phyloP scores from a whole-genome alignment of 768 basidiomycete species.

The Harrya chromipes region DNA sequence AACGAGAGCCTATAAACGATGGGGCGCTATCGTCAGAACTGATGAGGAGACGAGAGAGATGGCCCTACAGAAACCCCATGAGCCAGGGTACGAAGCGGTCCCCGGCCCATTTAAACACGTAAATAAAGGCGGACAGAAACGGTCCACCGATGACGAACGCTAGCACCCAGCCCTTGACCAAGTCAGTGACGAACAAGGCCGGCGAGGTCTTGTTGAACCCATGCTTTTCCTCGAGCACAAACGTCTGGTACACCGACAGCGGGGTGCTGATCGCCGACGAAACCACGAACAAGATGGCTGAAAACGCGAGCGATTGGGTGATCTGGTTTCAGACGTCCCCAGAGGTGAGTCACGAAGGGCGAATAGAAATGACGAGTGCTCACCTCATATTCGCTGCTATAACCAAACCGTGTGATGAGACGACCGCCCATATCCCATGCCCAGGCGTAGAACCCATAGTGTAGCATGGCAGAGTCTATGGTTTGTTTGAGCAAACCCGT shows the following conservation, averaged over 20 bases:
- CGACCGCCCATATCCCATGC: slow-evolving; percentile 68
- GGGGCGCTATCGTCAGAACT: neutral
- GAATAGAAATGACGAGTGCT: neutral
- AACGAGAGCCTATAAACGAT: slow-evolving; percentile 58
- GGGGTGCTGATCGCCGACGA: slow-evolving; percentile 73
- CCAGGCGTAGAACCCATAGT: slow-evolving; percentile 79
- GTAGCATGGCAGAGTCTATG: slow-evolving; percentile 66
- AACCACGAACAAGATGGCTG: slow-evolving; percentile 59
- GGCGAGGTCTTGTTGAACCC: slow-evolving; percentile 96
- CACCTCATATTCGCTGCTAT: slow-evolving; percentile 73
- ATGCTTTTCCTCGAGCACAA: slow-evolving; percentile 91
- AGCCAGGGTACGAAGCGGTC: slow-evolving; percentile 90
- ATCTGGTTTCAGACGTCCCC: slow-evolving; percentile 42
- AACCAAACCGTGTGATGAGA: slow-evolving; percentile 51
- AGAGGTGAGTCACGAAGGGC: neutral
- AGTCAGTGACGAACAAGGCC: slow-evolving; percentile 69
- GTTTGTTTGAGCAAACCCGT: slow-evolving; percentile 72
- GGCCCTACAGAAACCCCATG: slow-evolving; percentile 63
- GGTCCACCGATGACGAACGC: slow-evolving; percentile 75
- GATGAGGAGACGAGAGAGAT: neutral
- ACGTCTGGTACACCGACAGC: slow-evolving; percentile 80
- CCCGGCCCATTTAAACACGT: slow-evolving; percentile 91
- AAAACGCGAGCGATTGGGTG: slow-evolving; percentile 76
- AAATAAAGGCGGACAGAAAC: slow-evolving; percentile 83
- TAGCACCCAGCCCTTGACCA: slow-evolving; percentile 76